Evolutionary conservation across 2,329 filamentous ascomycete species (phyloP).

Genomic region (Penicillium fuscoglaucum): DNA sequence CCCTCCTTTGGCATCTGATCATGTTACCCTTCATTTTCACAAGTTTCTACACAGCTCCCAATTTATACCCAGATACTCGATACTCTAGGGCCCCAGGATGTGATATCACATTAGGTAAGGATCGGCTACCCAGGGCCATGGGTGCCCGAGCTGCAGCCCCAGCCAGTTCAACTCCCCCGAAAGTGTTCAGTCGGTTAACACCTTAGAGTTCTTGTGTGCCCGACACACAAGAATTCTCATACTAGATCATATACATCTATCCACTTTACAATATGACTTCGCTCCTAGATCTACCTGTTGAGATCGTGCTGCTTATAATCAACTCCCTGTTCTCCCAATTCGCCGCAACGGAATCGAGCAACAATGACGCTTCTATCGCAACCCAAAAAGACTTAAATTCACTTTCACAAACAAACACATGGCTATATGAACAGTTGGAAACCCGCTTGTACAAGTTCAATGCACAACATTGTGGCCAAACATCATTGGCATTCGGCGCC

Average conservation of each 20-base stretch:
- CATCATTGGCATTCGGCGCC: slow-evolving; percentile 1
- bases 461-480: neutral
- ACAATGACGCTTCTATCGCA: neutral
- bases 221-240: neutral
- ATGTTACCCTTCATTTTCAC: no score
- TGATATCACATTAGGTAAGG: neutral
- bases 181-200: neutral
- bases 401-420: neutral
- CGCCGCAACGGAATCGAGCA: neutral
- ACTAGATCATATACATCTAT: neutral
- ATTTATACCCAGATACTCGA: no score
- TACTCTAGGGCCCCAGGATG: neutral
- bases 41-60: no score
- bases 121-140: neutral
- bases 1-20: no score
- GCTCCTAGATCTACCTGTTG: neutral
- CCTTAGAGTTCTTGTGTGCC: neutral
- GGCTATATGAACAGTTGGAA: neutral
- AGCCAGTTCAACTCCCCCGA: neutral
- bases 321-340: neutral
- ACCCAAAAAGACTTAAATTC: neutral
- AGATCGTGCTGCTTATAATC: slow-evolving; percentile 1
- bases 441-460: neutral
- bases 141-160: neutral
- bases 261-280: neutral